Evolutionary conservation across 208 protist species (phyloP), one percentile per base, ranked within the genome.

Genomic region (Blechomonas ayalai): DNA sequence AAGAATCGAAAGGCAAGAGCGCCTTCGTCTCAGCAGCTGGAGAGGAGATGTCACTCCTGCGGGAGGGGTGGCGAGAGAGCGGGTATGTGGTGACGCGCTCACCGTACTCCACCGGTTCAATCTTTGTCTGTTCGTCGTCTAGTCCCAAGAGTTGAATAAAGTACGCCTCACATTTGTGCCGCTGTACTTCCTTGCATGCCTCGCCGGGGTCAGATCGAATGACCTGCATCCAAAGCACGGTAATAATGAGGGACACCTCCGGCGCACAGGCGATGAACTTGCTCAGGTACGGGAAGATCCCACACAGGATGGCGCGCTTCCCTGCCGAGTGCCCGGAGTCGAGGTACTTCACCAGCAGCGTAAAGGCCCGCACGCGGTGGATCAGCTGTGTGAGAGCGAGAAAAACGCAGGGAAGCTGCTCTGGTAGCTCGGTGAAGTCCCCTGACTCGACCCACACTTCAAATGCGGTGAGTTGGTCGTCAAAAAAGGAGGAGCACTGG

Each of bases 391-490:
- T 82, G 22, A 99, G 73, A 0, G 95, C 94, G 51, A 98, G 96
- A 26, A 99, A 66, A 15, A 99, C 91, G 50, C 97, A 97, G 25
- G 97, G 97, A 27, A 99, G 80, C 75, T 99, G 96, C 52, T 95
- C 85, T 19, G 98, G 97, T 43, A 73, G 57, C 31, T 93, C 74
- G 24, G 73, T 61, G 43, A 84, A 66, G 16, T 78, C 73, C 0
- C 93, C 98, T 24, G 95, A 93, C 44, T 97, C 75, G 16, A 99
- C 77, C 97, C 97, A 99, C 18, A 99, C 86, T 61, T 98, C 93
- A 64, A 99, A 99, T n/a, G 97, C 96, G 2, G 92, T 97, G 15
- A 99, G 77, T 67, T 99, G 98, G 29, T 99, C 94, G 12, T 73
- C 64, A 53, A 99, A 99, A 73, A 99, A 99, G 19, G 79, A 68